Evolutionary conservation across 31 red algal genomes (phyloP).

Genomic region (Porphyra umbilicalis): DNA sequence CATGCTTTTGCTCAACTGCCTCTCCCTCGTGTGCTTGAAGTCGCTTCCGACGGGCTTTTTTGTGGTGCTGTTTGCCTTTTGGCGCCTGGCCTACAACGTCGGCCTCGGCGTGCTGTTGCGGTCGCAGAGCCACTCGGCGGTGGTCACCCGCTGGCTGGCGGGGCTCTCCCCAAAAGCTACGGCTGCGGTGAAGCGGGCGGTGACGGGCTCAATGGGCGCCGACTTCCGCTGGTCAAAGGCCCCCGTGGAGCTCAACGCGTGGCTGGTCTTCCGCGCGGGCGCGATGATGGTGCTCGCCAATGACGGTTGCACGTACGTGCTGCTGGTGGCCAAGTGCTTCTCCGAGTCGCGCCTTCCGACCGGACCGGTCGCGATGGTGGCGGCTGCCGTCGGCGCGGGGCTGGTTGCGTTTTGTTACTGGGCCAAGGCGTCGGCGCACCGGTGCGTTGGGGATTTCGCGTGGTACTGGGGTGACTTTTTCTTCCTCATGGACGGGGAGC

Average conservation of each 20-base stretch:
- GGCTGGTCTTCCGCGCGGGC: slow-evolving; percentile 75
- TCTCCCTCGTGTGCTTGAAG: slow-evolving; percentile 14
- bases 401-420: slow-evolving; percentile 66
- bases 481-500: slow-evolving; percentile 72
- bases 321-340: slow-evolving; percentile 9
- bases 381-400: slow-evolving; percentile 23
- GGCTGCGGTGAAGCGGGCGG: slow-evolving; percentile 19
- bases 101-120: slow-evolving; percentile 60
- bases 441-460: slow-evolving; percentile 86
- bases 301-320: slow-evolving; percentile 84
- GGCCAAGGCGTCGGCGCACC: slow-evolving; percentile 76
- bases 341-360: not conserved
- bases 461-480: slow-evolving; percentile 99
- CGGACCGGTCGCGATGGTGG: slow-evolving; percentile 2
- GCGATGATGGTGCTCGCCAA: slow-evolving; percentile 84
- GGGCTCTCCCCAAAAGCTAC: slow-evolving; percentile 15
- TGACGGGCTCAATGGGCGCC: slow-evolving; percentile 27
- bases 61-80: slow-evolving; percentile 60
- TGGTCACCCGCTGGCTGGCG: slow-evolving; percentile 42
- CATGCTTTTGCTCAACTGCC: slow-evolving; percentile 21
- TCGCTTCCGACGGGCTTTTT: slow-evolving; percentile 33
- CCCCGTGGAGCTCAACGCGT: slow-evolving; percentile 63
- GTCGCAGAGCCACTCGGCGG: slow-evolving; percentile 25
- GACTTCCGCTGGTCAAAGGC: slow-evolving; percentile 29
- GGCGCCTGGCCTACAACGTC: slow-evolving; percentile 89